A percentile compares a stretch with the other conserved stretches of the same genome.
Conservation (phyloP, 2,329 filamentous ascomycete species). For the Xylaria sp. region DNA sequence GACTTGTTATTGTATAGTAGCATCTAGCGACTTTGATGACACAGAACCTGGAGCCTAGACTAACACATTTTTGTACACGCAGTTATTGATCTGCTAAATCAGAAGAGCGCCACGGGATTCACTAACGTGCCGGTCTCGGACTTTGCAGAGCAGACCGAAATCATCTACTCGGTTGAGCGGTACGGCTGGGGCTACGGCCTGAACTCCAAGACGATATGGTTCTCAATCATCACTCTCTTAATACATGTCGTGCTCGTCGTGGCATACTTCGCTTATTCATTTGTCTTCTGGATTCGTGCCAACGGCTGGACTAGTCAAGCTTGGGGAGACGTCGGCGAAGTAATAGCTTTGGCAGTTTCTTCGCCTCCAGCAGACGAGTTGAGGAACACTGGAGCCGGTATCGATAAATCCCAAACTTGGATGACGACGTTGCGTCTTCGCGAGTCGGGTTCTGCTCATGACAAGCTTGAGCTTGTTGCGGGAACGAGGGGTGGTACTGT, state of each 20-base stretch:
- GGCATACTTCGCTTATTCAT: conserved; percentile 10
- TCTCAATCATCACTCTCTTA: conserved; percentile 19
- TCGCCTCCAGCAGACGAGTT: conserved; percentile 13
- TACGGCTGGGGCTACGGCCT: conserved; percentile 23
- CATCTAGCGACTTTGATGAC: no score
- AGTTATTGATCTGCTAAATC: conserved; percentile 3
- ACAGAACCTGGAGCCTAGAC: no score
- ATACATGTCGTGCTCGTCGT: conserved; percentile 12
- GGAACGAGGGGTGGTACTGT: conserved; percentile 5
- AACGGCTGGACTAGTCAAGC: conserved; percentile 19
- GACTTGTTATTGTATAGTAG: no score
- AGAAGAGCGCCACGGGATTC: background rate
- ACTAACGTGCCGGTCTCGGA: background rate
- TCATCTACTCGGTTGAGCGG: conserved; percentile 1
- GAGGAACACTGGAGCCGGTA: conserved; percentile 8
- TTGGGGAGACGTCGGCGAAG: conserved; percentile 18
- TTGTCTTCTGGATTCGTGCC: conserved; percentile 7
- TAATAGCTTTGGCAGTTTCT: conserved; percentile 5
- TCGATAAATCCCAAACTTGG: conserved; percentile 7
- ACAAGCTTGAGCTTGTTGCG: conserved; percentile 9
- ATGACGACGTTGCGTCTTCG: conserved; percentile 19
- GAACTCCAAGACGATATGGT: conserved; percentile 6
- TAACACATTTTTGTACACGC: no score
- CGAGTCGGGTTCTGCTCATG: background rate
- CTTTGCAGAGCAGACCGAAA: background rate